These are phyloP conservation scores for Fonsecaea pedrosoi DNA, from an alignment of 2,329 filamentous ascomycete genomes.

Conservation along the genomic window DNA sequence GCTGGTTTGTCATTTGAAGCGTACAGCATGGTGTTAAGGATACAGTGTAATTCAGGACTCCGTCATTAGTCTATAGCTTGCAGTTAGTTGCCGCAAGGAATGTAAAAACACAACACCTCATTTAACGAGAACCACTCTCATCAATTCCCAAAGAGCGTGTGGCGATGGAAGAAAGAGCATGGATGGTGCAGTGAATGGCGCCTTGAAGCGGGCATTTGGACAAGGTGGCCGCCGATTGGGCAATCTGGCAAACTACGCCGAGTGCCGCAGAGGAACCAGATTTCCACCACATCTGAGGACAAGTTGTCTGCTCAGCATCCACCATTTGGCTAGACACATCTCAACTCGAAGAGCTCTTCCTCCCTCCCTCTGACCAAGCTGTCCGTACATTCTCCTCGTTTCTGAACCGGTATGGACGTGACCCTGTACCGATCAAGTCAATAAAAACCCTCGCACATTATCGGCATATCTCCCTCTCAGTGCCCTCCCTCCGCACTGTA, in stretches of 20 bases:
- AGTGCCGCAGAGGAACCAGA: constrained; percentile 18
- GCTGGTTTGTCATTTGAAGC: background rate
- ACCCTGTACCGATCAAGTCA: constrained; percentile 14
- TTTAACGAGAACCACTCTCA: background rate
- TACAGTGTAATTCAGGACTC: background rate
- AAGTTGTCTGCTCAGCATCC: constrained; percentile 30
- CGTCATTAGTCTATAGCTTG: background rate
- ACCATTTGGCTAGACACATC: constrained; percentile 9
- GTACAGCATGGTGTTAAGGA: background rate
- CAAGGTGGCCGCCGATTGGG: constrained; percentile 25
- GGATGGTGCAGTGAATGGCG: constrained; percentile 2
- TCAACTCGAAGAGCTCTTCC: constrained; percentile 4
- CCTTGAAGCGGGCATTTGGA: constrained; percentile 5
- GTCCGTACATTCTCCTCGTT: background rate
- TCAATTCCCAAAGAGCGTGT: background rate
- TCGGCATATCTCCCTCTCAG: constrained; percentile 16
- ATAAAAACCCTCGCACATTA: constrained; percentile 27
- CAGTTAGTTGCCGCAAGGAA: background rate
- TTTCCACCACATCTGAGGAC: constrained; percentile 29
- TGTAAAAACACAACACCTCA: background rate
- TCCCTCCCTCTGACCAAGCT: background rate
- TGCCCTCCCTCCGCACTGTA: constrained; percentile 22
- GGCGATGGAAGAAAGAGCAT: background rate
- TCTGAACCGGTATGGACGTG: constrained; percentile 25
- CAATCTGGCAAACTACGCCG: constrained; percentile 23